Evolutionary conservation across 352 stramenopile genomes (phyloP).

Genomic region (Globisporangium cystogenes): DNA sequence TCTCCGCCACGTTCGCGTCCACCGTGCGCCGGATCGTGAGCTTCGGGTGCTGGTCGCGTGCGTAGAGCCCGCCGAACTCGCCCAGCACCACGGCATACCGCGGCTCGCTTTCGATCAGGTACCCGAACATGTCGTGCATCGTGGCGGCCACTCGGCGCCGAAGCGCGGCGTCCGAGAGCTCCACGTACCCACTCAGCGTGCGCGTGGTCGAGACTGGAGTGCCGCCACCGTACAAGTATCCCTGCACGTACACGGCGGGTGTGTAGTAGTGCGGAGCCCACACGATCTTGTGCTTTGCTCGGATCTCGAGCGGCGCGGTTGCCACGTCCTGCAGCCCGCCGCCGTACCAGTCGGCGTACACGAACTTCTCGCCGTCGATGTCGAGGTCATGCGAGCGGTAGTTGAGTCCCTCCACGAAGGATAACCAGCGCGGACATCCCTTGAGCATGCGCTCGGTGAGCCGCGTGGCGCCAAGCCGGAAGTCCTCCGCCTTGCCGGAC

Average conservation of each 20-base stretch:
- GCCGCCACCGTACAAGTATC: constrained; percentile 27
- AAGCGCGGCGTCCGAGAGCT: constrained; percentile 23
- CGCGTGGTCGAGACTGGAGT: constrained; percentile 4
- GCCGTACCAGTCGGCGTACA: constrained; percentile 35
- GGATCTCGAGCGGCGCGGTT: constrained; percentile 12
- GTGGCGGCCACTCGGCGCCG: constrained; percentile 15
- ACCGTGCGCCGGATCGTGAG: constrained; percentile 40
- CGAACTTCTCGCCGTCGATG: constrained; percentile 22
- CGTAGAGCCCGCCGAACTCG: constrained; percentile 54
- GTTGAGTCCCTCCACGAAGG: constrained; percentile 32
- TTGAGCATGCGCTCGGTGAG: constrained; percentile 25
- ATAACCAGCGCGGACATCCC: constrained; percentile 26
- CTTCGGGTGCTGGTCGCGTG: constrained; percentile 37
- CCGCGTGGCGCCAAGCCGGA: constrained; percentile 15
- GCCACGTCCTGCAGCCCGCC: constrained; percentile 24
- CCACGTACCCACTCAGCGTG: constrained; percentile 16
- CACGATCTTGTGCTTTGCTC: constrained; percentile 19
- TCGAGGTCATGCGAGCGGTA: constrained; percentile 17
- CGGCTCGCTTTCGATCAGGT: constrained; percentile 12
- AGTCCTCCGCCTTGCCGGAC: constrained; percentile 20
- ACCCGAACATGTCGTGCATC: constrained; percentile 41
- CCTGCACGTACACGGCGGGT: constrained; percentile 19
- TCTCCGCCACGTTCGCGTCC: constrained; percentile 43
- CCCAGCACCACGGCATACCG: constrained; percentile 24
- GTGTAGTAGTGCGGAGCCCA: constrained; percentile 37